phyloP scores from a whole-genome alignment of 1,284 basidiomycete species.

The Stereum hirsutum region DNA sequence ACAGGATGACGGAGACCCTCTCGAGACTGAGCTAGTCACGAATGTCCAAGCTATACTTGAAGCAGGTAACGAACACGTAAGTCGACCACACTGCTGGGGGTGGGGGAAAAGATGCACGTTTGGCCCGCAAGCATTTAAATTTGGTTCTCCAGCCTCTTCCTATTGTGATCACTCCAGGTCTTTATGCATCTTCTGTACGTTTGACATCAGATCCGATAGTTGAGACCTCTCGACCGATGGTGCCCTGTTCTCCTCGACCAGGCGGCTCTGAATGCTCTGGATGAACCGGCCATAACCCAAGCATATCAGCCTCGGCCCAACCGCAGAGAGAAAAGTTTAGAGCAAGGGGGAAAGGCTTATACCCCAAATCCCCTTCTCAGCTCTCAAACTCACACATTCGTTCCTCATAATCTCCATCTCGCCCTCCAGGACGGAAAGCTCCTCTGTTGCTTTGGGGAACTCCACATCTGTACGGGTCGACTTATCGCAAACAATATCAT shows the following conservation, averaged over 20 bases:
- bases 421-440: slow-evolving; percentile 46
- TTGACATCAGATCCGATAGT: slow-evolving; percentile 79
- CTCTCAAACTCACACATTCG: slow-evolving; percentile 77
- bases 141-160: slow-evolving; percentile 72
- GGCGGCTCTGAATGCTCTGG: slow-evolving; percentile 66
- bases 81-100: neutral
- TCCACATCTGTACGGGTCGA: slow-evolving; percentile 60
- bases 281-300: too few relatives aligned
- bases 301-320: too few relatives aligned
- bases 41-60: slow-evolving; percentile 68
- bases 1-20: slow-evolving; percentile 65
- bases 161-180: slow-evolving; percentile 82
- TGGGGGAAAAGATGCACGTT: slow-evolving; percentile 35
- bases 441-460: slow-evolving; percentile 53
- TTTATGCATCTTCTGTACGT: slow-evolving; percentile 82
- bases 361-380: slow-evolving; percentile 91
- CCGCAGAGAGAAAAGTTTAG: too few relatives aligned
- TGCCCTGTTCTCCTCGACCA: slow-evolving; percentile 79
- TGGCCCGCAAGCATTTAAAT: slow-evolving; percentile 73
- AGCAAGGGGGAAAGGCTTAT: slow-evolving; percentile 31
- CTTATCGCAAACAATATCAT: slow-evolving; percentile 61
- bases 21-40: slow-evolving; percentile 72
- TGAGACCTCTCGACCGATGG: slow-evolving; percentile 77
- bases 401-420: slow-evolving; percentile 70
- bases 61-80: neutral